phyloP scores from a whole-genome alignment of 768 basidiomycete genomes.

The Boletellus emodensis region DNA sequence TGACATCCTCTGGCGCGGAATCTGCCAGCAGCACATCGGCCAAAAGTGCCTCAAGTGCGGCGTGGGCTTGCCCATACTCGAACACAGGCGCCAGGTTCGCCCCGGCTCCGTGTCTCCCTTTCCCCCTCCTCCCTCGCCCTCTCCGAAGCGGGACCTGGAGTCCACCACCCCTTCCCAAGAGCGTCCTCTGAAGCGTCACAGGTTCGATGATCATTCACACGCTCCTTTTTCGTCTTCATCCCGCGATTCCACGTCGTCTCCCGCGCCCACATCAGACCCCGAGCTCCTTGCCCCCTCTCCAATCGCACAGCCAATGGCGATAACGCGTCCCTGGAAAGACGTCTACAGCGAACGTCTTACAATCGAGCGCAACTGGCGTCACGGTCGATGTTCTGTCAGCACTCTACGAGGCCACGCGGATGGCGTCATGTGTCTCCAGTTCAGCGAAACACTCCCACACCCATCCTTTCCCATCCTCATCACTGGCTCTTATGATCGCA shows the following conservation, averaged over 20 bases:
- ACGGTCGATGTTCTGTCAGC: conserved; percentile 81
- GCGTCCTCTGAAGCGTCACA: conserved; percentile 52
- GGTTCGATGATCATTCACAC: conserved; percentile 11
- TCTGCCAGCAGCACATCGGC: conserved; percentile 98
- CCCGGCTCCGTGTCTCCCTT: conserved; percentile 39
- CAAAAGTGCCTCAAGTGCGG: conserved; percentile 96
- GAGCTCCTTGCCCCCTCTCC: conserved; percentile 31
- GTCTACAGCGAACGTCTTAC: conserved; percentile 97
- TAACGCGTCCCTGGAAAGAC: conserved; percentile 94
- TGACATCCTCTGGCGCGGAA: conserved; percentile 90
- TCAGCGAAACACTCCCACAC: conserved; percentile 77
- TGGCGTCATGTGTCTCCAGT: conserved; percentile 96
- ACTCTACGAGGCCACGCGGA: conserved; percentile 92
- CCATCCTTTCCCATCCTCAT: conserved; percentile 91
- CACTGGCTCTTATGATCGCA: conserved; percentile 96
- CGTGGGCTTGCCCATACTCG: conserved; percentile 92
- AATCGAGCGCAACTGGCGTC: conserved; percentile 96
- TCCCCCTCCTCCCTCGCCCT: conserved; percentile 24
- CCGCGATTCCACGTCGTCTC: conserved; percentile 15
- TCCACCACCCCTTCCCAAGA: conserved; percentile 22
- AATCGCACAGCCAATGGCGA: conserved; percentile 28
- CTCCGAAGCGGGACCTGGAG: conserved; percentile 40
- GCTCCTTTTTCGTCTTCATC: conserved; percentile 10
- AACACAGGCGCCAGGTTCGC: conserved; percentile 56
- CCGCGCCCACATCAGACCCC: conserved; percentile 1